Evolutionary conservation across 2,329 filamentous ascomycete genomes (phyloP), one percentile per base, ranked within the genome.

Genomic region (Botrytis porri): DNA sequence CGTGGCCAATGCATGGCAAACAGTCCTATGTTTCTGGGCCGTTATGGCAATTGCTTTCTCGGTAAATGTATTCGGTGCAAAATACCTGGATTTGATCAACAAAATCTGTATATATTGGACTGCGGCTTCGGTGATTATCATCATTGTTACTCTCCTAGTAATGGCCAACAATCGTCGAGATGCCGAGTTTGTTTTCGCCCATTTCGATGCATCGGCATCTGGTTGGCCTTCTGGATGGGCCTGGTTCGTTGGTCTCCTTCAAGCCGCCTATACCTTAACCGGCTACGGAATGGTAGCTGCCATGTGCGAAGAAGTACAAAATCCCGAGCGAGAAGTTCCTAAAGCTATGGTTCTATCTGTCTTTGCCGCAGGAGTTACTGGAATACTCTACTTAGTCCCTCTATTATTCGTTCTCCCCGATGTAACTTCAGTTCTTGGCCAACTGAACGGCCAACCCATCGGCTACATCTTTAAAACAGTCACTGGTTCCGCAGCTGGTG

Each of bases 31-130:
- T 84, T 93, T 92, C 80, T 93, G 90, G 90, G 90, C 88, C 0
- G 88, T 92, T 32, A 92, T 91, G 87, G 75, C 89, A 10, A 80
- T 92, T 39, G 91, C 88, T 78, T 89, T 89, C 77, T 75, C 85
- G 14, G 84, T 92, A 67, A 93, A 93, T 79, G 85, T 90, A 35
- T 93, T 92, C 77, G 86, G 85, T 0, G 85, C 88, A 8, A 87
- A 85, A 70, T 88, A 84, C 71, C 82, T 93, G 66, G 90, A 92
- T 78, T 77, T 92, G 70, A 90, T 93, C 79, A 93, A 93, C 80
- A 92, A 91, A 77, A 81, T 92, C 64, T 93, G 91, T 80, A 92
- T 93, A 71, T 92, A 88, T 80, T 93, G 91, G 91, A 93, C 91
- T 0, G 87, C 83, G 0, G 85, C 86, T 0, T 89, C 88, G 60